phyloP scores from a whole-genome alignment of 1,284 basidiomycete genomes.

The Austroboletus novae-zelandiae region DNA sequence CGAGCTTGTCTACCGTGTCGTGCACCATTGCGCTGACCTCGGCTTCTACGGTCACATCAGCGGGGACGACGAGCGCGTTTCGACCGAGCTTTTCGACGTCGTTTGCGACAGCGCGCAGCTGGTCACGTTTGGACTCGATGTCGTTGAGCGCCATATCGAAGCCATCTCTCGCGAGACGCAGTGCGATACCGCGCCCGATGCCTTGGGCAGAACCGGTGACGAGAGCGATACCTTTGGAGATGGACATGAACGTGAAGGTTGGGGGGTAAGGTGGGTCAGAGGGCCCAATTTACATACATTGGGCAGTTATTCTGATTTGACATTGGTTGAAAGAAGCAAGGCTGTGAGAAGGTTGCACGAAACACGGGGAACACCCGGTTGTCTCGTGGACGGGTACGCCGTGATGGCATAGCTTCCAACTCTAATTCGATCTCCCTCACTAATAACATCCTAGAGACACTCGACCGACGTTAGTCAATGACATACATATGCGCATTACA shows the following conservation, averaged over 20 bases:
- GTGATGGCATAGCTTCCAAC: too few species aligned
- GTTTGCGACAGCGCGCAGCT: conserved; percentile 5
- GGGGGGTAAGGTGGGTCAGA: too few species aligned
- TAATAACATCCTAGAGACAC: too few species aligned
- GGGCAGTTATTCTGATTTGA: too few species aligned
- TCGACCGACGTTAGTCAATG: too few species aligned
- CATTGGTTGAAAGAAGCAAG: too few species aligned
- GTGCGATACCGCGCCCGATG: conserved; percentile 14
- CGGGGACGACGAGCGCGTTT: conserved; percentile 12
- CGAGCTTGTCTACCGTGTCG: conserved; percentile 2
- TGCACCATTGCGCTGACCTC: conserved; percentile 14
- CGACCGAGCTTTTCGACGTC: conserved; percentile 17
- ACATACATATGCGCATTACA: too few species aligned
- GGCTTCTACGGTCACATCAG: conserved; percentile 9
- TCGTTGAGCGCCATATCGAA: conserved; percentile 19
- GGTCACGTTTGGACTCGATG: conserved; percentile 11
- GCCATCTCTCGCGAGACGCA: conserved; percentile 18
- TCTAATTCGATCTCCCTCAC: too few species aligned
- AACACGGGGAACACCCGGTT: too few species aligned
- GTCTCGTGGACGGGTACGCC: too few species aligned
- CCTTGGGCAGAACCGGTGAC: conserved; percentile 21
- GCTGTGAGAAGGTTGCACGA: too few species aligned
- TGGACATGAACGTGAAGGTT: conserved; percentile 1
- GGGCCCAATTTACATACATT: too few species aligned
- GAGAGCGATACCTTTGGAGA: conserved; percentile 14